Base-by-base conservation (phyloP, 768 basidiomycete genomes). In the Tulasnella sp. region DNA sequence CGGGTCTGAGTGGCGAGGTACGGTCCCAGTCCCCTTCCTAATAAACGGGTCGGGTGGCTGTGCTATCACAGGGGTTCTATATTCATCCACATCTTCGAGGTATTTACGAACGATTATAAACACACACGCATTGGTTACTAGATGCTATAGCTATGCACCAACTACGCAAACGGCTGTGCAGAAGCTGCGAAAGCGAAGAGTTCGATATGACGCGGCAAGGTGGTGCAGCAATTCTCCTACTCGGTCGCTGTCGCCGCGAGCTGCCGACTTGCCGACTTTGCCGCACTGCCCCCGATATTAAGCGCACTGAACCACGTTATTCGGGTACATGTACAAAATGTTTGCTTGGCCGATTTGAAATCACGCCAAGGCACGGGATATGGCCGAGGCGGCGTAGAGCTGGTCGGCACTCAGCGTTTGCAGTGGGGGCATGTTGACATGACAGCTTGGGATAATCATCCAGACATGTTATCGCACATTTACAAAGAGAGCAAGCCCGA, bases 31-130 rank as follows among this genome's bases (percentile, higher is more conserved):
- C 44, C 44, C 40, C 23, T 44, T 74, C 51, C 42, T 74, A 74
- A 75, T 55, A 61, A 37, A 74, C 46, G n/a, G 51, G 32, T 51
- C 35, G 46, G 29, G 75, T 76, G 75, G 75, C 75, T 76, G 75
- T 76, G 75, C 55, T 9, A 29, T 20, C 46, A 39, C 75, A 76
- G 75, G 75, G 75, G 57, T 57, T 46, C 42, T 9, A n/a, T 20
- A 13, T 70, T 10, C 3, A 23, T 72, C 70, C 20, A 61, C 57
- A 4, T 61, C n/a, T n/a, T 15, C 10, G 61, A 67, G 61, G 61
- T 26, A 67, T 67, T 67, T 67, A n/a, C 16, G 32, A 35, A 29
- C 29, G 16, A 10, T 32, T 26, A 26, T 23, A 67, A 67, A 0
- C 51, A n/a, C n/a, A 10, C 51, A n/a, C 51, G 20, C 18, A 51